These are phyloP conservation scores for Lentithecium fluviatile DNA, from an alignment of 495 filamentous ascomycete species.

Conservation along the genomic window DNA sequence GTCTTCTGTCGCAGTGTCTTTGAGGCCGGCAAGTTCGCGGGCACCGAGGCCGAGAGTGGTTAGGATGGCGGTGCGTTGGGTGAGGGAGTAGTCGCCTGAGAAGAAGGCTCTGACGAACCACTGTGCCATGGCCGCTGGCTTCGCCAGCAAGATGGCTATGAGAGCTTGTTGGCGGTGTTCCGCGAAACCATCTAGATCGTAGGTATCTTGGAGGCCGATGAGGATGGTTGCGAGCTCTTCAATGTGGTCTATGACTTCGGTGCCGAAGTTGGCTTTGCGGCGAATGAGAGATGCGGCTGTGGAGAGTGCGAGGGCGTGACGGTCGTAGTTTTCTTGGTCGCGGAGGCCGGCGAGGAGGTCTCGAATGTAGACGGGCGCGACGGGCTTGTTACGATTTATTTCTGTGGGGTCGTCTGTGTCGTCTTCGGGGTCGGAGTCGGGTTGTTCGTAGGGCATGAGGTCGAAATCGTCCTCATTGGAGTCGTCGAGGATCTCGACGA, in stretches of 20 bases:
- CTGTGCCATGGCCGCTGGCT: constrained; percentile 72
- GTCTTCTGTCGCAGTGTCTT: constrained; percentile 46
- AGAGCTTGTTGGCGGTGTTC: constrained; percentile 77
- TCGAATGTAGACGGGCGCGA: constrained; percentile 87
- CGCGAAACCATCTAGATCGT: constrained; percentile 70
- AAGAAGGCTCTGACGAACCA: constrained; percentile 87
- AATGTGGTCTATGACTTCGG: constrained; percentile 77
- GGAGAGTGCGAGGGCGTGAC: constrained; percentile 72
- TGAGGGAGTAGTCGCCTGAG: constrained; percentile 83
- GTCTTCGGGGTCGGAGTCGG: constrained; percentile 89
- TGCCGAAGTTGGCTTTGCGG: constrained; percentile 82
- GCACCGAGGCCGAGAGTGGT: constrained; percentile 77
- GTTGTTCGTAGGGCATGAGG: constrained; percentile 79
- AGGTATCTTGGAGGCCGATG: constrained; percentile 78
- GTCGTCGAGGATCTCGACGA: constrained; percentile 45
- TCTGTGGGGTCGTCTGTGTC: constrained; percentile 89
- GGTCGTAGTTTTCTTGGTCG: constrained; percentile 80
- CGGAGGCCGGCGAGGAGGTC: constrained; percentile 77
- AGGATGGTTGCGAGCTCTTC: constrained; percentile 76
- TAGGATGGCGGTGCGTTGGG: constrained; percentile 77
- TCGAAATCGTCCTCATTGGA: constrained; percentile 75
- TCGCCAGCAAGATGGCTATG: constrained; percentile 75
- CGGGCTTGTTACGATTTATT: constrained; percentile 76
- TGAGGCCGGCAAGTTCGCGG: constrained; percentile 83
- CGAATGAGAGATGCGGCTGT: constrained; percentile 79